Conservation (phyloP, 2,329 filamentous ascomycete genomes). For the Cercospora sojina region DNA sequence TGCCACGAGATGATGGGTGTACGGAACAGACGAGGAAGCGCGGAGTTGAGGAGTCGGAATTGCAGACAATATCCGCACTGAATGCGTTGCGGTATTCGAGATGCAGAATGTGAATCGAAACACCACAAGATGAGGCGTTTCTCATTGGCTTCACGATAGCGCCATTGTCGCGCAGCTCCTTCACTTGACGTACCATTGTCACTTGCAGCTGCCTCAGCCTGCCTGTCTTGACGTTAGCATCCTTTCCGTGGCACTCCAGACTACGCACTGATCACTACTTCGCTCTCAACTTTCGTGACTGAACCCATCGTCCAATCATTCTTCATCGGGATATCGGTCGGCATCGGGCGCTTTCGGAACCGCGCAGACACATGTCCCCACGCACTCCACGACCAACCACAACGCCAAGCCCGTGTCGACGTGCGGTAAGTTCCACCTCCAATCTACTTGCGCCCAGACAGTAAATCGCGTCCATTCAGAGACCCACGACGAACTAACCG, state of each 20-base stretch:
- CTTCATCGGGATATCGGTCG: neutral
- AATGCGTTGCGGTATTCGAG: no score
- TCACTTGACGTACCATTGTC: neutral
- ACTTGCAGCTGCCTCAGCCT: neutral
- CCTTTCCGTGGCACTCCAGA: neutral
- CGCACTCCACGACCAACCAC: neutral
- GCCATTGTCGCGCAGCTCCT: neutral
- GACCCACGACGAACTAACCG: neutral
- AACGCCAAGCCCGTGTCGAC: neutral
- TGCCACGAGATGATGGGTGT: conserved; percentile 1
- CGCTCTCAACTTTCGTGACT: neutral
- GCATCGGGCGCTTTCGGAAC: neutral
- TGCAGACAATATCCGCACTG: neutral
- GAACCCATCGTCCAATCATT: neutral
- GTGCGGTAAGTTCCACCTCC: neutral
- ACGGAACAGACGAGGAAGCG: conserved; percentile 7
- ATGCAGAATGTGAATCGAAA: neutral
- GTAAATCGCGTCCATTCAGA: neutral
- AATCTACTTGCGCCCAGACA: neutral
- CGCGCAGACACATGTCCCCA: neutral
- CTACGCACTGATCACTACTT: neutral
- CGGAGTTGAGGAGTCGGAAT: conserved; percentile 19
- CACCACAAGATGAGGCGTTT: neutral
- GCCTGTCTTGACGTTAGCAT: neutral
- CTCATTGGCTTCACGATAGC: neutral